Percentiles rank a stretch among this genome's conserved stretches.
phyloP scores from a whole-genome alignment of 345 rosid species.

The Rhodomyrtus tomentosa region DNA sequence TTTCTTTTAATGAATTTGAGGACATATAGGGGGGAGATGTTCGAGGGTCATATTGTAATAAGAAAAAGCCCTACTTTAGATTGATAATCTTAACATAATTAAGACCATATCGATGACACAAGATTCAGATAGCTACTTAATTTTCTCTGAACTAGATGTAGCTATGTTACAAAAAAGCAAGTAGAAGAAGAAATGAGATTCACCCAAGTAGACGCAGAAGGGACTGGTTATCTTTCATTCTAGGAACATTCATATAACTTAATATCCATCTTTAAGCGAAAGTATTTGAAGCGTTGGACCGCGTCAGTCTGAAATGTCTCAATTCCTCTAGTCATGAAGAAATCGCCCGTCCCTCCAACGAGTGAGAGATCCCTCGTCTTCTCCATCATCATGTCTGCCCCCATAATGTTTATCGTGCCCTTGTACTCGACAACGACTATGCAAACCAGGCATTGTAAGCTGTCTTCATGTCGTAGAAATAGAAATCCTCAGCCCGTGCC shows the following conservation, averaged over 20 bases:
- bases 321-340: conserved; percentile 64
- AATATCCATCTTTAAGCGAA: conserved; percentile 34
- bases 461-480: conserved; percentile 46
- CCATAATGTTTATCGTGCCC: conserved; percentile 46
- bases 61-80: too few relatives aligned
- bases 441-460: conserved; percentile 37
- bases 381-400: conserved; percentile 47
- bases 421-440: conserved; percentile 35
- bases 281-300: conserved; percentile 34
- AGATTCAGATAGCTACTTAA: too few relatives aligned
- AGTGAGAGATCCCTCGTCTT: conserved; percentile 58
- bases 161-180: not conserved
- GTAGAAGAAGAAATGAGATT: not conserved
- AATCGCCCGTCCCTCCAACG: conserved; percentile 57
- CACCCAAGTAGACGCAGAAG: not conserved
- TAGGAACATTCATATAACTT: conserved; percentile 37
- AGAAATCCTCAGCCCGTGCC: conserved; percentile 58
- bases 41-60: too few relatives aligned
- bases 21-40: too few relatives aligned
- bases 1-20: too few relatives aligned
- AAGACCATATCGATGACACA: too few relatives aligned
- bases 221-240: not conserved
- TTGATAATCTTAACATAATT: too few relatives aligned
- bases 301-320: conserved; percentile 35
- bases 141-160: too few relatives aligned